Percentiles rank a stretch among this genome's conserved stretches.
These are phyloP conservation scores for Suillus hirtellus DNA, from an alignment of 768 basidiomycete genomes.

Conservation along the genomic window DNA sequence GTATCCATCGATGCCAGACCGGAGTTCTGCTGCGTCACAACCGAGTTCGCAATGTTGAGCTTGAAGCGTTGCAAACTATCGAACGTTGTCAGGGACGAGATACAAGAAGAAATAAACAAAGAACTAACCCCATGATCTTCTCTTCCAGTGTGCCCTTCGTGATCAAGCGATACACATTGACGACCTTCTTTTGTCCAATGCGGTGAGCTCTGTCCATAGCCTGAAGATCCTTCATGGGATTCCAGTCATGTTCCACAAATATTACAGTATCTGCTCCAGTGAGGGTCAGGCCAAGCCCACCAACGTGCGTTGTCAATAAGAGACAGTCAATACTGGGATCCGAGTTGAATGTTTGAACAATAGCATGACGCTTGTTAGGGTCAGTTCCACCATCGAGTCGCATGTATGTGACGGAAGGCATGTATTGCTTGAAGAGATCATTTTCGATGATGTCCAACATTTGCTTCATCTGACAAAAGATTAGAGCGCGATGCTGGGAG, in stretches of 20 bases:
- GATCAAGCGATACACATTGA: constrained; percentile 96
- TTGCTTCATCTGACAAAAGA: constrained; percentile 99
- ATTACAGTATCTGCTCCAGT: constrained; percentile 99
- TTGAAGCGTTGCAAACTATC: constrained; percentile 92
- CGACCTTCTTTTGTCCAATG: constrained; percentile 97
- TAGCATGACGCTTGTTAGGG: constrained; percentile 89
- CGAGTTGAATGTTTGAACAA: constrained; percentile 97
- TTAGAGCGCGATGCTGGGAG: constrained; percentile 96
- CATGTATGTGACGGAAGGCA: constrained; percentile 99
- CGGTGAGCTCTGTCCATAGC: constrained; percentile 99
- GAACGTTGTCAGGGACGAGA: constrained; percentile 11
- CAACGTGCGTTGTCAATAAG: constrained; percentile 94
- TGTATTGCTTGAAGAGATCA: constrained; percentile 85
- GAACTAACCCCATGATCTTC: constrained; percentile 96
- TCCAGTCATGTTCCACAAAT: constrained; percentile 99
- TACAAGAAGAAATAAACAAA: background rate
- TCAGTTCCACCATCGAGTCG: constrained; percentile 93
- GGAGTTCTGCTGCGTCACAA: constrained; percentile 97
- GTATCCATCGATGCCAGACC: constrained; percentile 96
- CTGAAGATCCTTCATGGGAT: constrained; percentile 99
- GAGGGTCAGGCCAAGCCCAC: constrained; percentile 91
- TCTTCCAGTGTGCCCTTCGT: constrained; percentile 97
- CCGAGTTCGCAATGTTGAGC: constrained; percentile 94
- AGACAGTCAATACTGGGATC: constrained; percentile 98
- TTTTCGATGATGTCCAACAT: constrained; percentile 98